Conservation (phyloP, 208 protist genomes). For the Trichomonas tenax region DNA sequence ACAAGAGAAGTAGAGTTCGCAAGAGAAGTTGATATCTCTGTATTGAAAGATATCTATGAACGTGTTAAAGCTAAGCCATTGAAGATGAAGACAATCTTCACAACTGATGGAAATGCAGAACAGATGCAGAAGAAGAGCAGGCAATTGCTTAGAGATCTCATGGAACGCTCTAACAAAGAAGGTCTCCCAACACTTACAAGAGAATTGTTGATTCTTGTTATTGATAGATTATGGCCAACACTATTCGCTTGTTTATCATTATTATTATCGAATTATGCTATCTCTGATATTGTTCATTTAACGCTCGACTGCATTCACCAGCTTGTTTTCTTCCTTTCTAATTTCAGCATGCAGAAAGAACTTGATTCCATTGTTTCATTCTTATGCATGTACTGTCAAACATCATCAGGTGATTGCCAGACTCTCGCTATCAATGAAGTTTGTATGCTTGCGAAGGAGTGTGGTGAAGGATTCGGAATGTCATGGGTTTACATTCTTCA, state of each 20-base stretch:
- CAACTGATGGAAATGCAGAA: neutral
- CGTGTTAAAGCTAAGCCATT: neutral
- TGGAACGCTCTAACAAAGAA: neutral
- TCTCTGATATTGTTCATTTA: neutral
- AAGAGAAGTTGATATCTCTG: conserved; percentile 12
- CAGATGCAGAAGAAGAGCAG: neutral
- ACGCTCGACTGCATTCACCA: neutral
- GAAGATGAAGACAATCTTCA: neutral
- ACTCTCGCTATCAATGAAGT: neutral
- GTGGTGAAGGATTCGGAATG: neutral
- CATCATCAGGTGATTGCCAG: neutral
- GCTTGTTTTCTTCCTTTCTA: neutral
- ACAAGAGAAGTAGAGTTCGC: conserved; percentile 36
- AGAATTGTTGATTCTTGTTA: neutral
- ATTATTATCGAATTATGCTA: neutral
- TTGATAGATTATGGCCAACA: neutral
- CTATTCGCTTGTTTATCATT: neutral
- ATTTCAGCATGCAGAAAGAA: neutral
- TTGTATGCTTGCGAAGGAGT: neutral
- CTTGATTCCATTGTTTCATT: neutral
- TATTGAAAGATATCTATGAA: neutral
- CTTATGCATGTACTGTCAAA: neutral
- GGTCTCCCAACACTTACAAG: neutral
- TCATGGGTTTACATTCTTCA: neutral
- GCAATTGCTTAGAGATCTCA: neutral